phyloP scores from a whole-genome alignment of 2,329 filamentous ascomycete genomes.

The Sarocladium brachiariae region DNA sequence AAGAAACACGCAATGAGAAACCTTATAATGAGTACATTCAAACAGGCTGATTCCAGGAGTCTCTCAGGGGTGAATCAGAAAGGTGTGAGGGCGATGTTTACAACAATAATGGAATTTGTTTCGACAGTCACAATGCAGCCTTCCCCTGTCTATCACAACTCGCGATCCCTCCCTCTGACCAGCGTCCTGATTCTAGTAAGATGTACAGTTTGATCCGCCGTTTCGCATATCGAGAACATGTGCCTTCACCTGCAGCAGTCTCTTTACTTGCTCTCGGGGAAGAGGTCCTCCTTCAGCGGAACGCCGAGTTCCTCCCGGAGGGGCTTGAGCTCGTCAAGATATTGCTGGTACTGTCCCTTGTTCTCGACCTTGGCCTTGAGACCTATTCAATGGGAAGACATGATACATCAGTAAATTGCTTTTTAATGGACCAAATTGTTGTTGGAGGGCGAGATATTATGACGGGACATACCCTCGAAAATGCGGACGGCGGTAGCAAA shows the following conservation, averaged over 20 bases:
- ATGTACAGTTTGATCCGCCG: slow-evolving; percentile 27
- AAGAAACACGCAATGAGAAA: too few species aligned
- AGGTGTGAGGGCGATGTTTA: too few species aligned
- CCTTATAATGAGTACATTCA: too few species aligned
- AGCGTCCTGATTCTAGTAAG: slow-evolving; percentile 20
- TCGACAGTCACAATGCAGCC: slow-evolving; percentile 17
- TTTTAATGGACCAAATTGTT: not conserved
- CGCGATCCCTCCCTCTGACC: slow-evolving; percentile 14
- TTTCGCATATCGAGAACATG: not conserved
- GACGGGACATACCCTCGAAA: slow-evolving; percentile 75
- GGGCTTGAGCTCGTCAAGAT: slow-evolving; percentile 86
- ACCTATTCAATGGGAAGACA: slow-evolving; percentile 45
- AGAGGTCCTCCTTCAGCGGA: slow-evolving; percentile 85
- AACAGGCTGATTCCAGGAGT: too few species aligned
- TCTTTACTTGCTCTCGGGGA: slow-evolving; percentile 53
- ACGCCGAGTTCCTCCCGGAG: slow-evolving; percentile 92
- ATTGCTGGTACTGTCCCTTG: slow-evolving; percentile 93
- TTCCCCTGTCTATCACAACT: slow-evolving; percentile 20
- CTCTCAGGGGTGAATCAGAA: too few species aligned
- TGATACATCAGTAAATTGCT: not conserved
- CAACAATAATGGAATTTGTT: slow-evolving; percentile 20
- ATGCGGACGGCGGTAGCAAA: slow-evolving; percentile 96
- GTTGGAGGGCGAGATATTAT: not conserved
- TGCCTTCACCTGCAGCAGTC: not conserved
- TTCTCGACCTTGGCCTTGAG: slow-evolving; percentile 99